Conservation (phyloP, 2,329 filamentous ascomycete genomes). For the Pseudogymnoascus sp. region DNA sequence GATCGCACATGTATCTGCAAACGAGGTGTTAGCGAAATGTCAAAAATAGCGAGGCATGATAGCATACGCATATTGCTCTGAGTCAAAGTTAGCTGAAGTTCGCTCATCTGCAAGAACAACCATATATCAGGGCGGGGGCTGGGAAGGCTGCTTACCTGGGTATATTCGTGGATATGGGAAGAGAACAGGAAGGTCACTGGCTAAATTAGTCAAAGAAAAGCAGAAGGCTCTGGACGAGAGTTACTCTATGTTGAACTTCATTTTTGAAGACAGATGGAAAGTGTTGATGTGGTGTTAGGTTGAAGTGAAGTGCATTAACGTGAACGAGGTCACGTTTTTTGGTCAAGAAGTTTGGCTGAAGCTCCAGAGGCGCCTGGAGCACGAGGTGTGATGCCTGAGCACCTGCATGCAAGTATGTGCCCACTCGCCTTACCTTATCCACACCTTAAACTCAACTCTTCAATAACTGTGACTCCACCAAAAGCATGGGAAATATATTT, state of each 20-base stretch:
- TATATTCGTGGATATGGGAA: constrained; percentile 72
- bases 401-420: neutral
- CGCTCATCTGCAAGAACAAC: neutral
- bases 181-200: constrained; percentile 59
- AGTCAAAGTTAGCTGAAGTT: constrained; percentile 38
- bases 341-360: neutral
- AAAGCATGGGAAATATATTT: neutral
- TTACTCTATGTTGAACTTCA: constrained; percentile 75
- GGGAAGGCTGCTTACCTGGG: constrained; percentile 37
- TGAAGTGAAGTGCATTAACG: neutral
- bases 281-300: neutral
- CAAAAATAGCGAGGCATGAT: neutral
- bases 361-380: constrained; percentile 1
- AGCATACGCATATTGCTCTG: constrained; percentile 59
- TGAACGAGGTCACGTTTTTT: constrained; percentile 7
- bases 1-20: constrained; percentile 68
- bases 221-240: constrained; percentile 17
- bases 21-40: neutral
- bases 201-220: constrained; percentile 17
- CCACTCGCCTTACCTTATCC: neutral
- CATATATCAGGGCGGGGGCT: neutral
- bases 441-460: neutral
- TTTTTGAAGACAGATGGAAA: constrained; percentile 35
- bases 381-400: constrained; percentile 3
- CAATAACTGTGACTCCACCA: neutral